A percentile compares a stretch with the other conserved stretches of the same genome.
Conservation (phyloP, 1,139 yeast genomes). For the Chernovozyma sophiae-reginae region DNA sequence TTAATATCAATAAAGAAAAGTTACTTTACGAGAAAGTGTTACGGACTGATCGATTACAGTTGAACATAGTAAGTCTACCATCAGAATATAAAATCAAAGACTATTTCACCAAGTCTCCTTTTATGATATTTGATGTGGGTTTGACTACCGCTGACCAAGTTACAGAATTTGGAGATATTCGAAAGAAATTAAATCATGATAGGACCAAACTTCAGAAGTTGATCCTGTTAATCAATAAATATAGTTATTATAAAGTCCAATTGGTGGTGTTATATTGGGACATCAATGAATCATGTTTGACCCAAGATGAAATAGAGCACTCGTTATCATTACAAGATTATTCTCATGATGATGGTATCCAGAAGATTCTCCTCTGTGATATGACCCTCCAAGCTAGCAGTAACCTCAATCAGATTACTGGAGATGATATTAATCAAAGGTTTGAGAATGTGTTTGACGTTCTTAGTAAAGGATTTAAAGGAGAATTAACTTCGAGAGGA, state of each 20-base stretch:
- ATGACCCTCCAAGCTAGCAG: constrained; percentile 24
- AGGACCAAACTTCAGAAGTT: constrained; percentile 34
- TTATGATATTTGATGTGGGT: constrained; percentile 48
- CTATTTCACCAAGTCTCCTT: constrained; percentile 35
- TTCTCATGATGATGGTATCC: constrained; percentile 11
- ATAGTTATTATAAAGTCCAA: constrained; percentile 31
- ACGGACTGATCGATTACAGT: constrained; percentile 18
- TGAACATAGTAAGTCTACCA: constrained; percentile 38
- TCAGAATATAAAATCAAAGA: constrained; percentile 28
- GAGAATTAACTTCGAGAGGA: constrained; percentile 32
- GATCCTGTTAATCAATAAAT: constrained; percentile 30
- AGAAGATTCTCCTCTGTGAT: constrained; percentile 28
- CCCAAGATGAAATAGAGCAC: constrained; percentile 14
- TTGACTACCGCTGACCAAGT: constrained; percentile 16
- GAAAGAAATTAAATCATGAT: constrained; percentile 33
- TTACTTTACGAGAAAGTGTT: constrained; percentile 24
- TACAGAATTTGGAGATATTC: constrained; percentile 14
- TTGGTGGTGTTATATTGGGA: constrained; percentile 42
- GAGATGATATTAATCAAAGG: constrained; percentile 23
- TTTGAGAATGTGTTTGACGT: constrained; percentile 23
- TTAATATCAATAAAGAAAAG: constrained; percentile 25
- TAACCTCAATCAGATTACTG: background rate
- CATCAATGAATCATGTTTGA: constrained; percentile 17
- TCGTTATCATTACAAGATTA: constrained; percentile 15
- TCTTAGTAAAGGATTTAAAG: constrained; percentile 23